Base-by-base conservation (phyloP, 345 rosid genomes). In the Corymbia maculata region DNA sequence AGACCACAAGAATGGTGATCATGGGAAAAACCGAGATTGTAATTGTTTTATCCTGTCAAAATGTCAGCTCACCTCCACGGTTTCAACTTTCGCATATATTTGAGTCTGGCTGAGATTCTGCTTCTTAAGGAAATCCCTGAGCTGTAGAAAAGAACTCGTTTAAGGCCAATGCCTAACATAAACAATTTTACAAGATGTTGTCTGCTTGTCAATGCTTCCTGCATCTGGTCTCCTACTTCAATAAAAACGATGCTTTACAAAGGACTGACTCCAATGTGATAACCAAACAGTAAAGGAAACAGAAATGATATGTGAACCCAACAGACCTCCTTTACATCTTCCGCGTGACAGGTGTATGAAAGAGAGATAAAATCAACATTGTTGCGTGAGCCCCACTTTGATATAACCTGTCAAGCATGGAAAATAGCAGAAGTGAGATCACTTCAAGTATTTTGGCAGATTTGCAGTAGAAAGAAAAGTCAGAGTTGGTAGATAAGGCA, bases 41-140 rank as follows among this genome's bases (percentile, higher is more conserved):
- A 75, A 75, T 42, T 10, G 26, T 17, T 75, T 75, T 75, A 75
- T 75, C 84, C 28, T 42, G 28, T 79, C 85, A 32, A 89, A 3
- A 42, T 79, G 86, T 79, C 70, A 22, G 87, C 89, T 86, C 88
- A 92, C 93, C 93, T 92, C 93, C 51, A 90, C 86, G 21, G 89
- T 90, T 87, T 92, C 92, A 51, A 92, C 89, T 88, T 92, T 92
- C 44, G 93, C 93, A 12, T 87, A 92, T 53, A 92, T 89, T 87
- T 90, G 87, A 45, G 92, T 90, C 52, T 92, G 90, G 22, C 64
- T 17, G 50, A 91, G 91, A 88, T 90, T 90, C 42, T 88, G 87
- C 45, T 68, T 30, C 53, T 59, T 87, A 45, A 90, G 90, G 89
- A 89, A 88, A 70, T 87, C 91, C 88, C 90, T 90, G 68, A 90